phyloP scores from a whole-genome alignment of 495 filamentous ascomycete genomes.

The Neurospora sp. region DNA sequence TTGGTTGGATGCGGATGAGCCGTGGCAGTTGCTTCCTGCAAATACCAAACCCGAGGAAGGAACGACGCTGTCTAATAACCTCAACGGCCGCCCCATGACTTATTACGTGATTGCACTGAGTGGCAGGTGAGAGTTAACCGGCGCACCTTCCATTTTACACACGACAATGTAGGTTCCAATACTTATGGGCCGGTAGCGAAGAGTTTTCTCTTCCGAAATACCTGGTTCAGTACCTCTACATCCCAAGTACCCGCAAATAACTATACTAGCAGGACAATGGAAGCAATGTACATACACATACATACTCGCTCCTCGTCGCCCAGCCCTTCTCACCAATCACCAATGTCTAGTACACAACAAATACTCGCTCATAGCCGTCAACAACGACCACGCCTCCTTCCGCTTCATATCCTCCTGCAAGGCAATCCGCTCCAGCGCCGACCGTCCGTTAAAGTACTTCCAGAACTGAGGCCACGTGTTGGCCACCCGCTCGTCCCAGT shows the following conservation, averaged over 20 bases:
- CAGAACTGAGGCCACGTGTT: constrained; percentile 46
- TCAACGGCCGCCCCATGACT: background rate
- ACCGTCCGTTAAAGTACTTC: constrained; percentile 80
- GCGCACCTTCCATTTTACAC: background rate
- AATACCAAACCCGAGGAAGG: background rate
- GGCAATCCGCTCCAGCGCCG: constrained; percentile 79
- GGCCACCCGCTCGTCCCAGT: constrained; percentile 32
- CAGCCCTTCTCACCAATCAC: constrained; percentile 17
- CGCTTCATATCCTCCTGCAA: constrained; percentile 75
- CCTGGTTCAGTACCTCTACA: background rate
- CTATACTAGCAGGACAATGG: background rate
- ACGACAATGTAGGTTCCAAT: background rate
- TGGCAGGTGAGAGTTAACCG: background rate
- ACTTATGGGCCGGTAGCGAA: background rate
- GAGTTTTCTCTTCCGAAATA: background rate
- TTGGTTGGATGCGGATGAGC: background rate
- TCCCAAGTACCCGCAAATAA: background rate
- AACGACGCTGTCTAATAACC: background rate
- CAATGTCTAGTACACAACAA: constrained; percentile 48
- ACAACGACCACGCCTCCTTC: constrained; percentile 64
- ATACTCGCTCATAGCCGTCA: constrained; percentile 52
- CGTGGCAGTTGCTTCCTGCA: background rate
- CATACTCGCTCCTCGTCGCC: too few relatives aligned
- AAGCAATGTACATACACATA: background rate
- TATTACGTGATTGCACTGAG: background rate